Conservation (phyloP, 257 asterid species). For the Solanum arcanum region DNA sequence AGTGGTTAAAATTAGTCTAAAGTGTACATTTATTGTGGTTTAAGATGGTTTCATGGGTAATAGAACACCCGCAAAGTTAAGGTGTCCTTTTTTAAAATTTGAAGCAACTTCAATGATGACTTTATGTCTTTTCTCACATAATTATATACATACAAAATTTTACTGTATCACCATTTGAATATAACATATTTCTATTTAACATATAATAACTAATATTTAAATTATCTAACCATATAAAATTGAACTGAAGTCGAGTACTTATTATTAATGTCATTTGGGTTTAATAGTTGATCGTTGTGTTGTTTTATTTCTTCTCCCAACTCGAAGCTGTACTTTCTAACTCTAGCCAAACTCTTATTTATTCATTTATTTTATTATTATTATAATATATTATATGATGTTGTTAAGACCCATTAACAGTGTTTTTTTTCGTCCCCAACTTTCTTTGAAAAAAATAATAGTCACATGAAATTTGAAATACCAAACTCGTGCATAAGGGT, state of each 20-base stretch:
- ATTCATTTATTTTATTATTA: neutral
- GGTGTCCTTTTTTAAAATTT: no score
- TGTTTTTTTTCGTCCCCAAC: neutral
- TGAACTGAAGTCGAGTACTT: neutral
- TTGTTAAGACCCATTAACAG: neutral
- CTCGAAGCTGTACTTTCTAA: neutral
- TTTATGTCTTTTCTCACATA: no score
- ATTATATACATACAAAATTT: no score
- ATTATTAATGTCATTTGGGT: neutral
- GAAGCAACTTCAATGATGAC: no score
- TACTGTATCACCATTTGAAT: no score
- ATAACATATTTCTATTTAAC: neutral
- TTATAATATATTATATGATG: neutral
- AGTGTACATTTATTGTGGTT: no score
- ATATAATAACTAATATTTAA: neutral
- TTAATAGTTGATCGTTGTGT: neutral
- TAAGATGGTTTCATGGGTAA: no score
- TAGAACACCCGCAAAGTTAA: no score
- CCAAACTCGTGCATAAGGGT: conserved; percentile 1
- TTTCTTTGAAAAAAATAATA: neutral
- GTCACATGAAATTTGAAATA: neutral
- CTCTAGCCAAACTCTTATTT: neutral
- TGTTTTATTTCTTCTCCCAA: neutral
- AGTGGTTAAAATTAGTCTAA: no score
- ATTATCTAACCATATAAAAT: neutral